These are phyloP conservation scores for Chlorella sp. DNA, from an alignment of 139 green algal species.

Conservation along the genomic window DNA sequence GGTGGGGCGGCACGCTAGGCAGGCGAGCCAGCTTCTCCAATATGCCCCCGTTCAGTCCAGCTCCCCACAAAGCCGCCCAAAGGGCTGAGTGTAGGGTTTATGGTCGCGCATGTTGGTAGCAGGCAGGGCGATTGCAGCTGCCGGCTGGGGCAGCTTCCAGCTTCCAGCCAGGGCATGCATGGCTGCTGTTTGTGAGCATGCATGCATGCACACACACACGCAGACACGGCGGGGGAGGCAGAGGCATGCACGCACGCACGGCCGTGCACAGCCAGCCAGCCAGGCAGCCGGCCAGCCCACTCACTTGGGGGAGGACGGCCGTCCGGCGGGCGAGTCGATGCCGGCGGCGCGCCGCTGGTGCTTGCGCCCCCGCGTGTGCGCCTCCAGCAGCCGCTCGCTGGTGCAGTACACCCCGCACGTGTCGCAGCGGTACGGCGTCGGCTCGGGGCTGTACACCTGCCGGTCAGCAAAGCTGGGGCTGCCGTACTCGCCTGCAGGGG, in stretches of 20 bases:
- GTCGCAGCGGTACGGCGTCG: conserved; percentile 34
- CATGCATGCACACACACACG: neutral
- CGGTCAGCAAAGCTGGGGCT: conserved; percentile 28
- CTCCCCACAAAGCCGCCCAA: no score
- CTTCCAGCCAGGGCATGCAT: neutral
- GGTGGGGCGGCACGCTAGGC: neutral
- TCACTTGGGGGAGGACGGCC: conserved; percentile 20
- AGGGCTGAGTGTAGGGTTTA: no score
- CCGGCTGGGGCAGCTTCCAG: no score
- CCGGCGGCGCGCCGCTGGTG: conserved; percentile 37
- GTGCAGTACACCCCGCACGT: conserved; percentile 41
- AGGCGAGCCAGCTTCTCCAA: neutral
- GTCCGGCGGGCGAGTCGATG: neutral
- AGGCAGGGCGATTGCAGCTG: no score
- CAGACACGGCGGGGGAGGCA: neutral
- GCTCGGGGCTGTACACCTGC: conserved; percentile 28
- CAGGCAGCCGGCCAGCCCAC: neutral
- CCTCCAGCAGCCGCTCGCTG: conserved; percentile 39
- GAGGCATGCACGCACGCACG: neutral
- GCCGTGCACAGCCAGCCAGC: no score
- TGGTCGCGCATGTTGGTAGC: no score
- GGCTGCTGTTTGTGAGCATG: no score
- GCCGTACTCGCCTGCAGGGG: conserved; percentile 18
- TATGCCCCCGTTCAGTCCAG: no score
- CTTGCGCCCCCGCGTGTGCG: conserved; percentile 34